phyloP scores from a whole-genome alignment of 176 grass and related monocot genomes.

The Melocanna baccifera region DNA sequence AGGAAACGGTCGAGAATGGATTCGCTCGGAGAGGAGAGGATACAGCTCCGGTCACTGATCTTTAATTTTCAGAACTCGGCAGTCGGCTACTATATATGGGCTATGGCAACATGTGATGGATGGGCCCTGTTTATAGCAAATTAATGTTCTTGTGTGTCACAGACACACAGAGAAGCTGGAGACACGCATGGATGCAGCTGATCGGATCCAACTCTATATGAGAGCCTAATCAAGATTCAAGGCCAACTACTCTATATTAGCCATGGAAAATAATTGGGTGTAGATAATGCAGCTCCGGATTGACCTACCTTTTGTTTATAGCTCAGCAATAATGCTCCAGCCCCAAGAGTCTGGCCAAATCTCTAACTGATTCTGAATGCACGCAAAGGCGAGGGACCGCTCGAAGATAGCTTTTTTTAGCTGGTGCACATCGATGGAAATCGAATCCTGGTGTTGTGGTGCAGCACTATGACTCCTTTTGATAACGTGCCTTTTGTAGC shows the following conservation, averaged over 20 bases:
- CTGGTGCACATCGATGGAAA: neutral
- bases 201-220: neutral
- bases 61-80: too few species aligned
- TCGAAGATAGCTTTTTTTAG: neutral
- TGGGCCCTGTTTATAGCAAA: neutral
- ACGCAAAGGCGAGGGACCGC: too few species aligned
- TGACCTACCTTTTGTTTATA: neutral
- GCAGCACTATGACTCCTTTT: neutral
- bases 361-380: neutral
- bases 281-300: neutral
- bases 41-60: too few species aligned
- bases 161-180: neutral
- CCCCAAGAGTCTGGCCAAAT: too few species aligned
- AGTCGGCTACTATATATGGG: neutral
- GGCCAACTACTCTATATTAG: neutral
- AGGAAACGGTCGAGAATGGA: too few species aligned
- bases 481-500: neutral
- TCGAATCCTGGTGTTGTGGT: neutral
- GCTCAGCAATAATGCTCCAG: neutral
- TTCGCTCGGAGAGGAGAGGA: too few species aligned
- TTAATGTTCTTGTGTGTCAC: neutral
- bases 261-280: neutral
- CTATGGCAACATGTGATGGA: neutral
- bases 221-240: neutral
- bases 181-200: neutral